A percentile compares a stretch with the other conserved stretches of the same genome.
Conservation (phyloP, 2,329 filamentous ascomycete genomes). For the Colletotrichum eremochloae region DNA sequence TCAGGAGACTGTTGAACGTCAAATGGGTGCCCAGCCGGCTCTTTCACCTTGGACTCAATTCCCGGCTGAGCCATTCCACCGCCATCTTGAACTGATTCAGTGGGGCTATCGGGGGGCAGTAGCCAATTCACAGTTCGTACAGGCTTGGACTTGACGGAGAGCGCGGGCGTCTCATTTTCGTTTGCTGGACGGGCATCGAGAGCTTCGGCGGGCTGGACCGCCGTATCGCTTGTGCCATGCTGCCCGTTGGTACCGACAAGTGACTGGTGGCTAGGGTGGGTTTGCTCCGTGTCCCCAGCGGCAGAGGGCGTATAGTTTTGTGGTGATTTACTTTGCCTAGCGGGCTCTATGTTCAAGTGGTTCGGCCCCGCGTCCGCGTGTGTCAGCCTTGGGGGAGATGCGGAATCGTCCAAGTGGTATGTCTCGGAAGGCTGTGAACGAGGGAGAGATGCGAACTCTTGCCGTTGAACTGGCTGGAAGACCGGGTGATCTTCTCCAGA, state of each 20-base stretch:
- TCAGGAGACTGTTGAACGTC: neutral
- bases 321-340: neutral
- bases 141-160: conserved; percentile 16
- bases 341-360: neutral
- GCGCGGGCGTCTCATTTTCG: neutral
- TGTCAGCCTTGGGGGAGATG: conserved; percentile 28
- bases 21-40: neutral
- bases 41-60: neutral
- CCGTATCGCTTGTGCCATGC: conserved; percentile 46
- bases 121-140: conserved; percentile 33
- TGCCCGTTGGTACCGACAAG: conserved; percentile 36
- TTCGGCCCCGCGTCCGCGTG: neutral
- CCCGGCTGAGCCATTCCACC: neutral
- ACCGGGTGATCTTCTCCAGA: neutral
- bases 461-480: neutral
- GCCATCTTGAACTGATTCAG: conserved; percentile 6
- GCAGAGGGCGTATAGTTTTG: conserved; percentile 38
- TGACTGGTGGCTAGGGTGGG: conserved; percentile 51
- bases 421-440: neutral
- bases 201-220: conserved; percentile 44
- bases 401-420: neutral
- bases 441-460: neutral
- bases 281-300: conserved; percentile 31
- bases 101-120: conserved; percentile 22
- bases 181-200: neutral